Percentiles rank a stretch among this genome's conserved stretches.
phyloP scores from a whole-genome alignment of 106 monocot species.

The Hemerocallis citrina region DNA sequence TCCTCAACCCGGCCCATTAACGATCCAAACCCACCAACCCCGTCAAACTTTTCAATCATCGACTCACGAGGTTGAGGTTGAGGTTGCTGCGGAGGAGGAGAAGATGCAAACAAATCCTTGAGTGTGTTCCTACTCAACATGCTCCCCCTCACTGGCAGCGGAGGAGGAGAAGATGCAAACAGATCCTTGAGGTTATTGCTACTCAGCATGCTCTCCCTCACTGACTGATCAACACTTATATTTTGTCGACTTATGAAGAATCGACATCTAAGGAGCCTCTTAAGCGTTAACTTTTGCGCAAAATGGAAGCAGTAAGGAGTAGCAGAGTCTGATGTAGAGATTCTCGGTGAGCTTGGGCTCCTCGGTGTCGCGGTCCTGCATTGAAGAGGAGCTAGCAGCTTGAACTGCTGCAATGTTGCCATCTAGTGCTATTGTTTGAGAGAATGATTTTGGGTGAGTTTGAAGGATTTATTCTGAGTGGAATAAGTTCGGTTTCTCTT shows the following conservation, averaged over 20 bases:
- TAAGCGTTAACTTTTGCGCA: neutral
- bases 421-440: too few relatives aligned
- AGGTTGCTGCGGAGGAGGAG: too few relatives aligned
- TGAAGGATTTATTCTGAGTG: too few relatives aligned
- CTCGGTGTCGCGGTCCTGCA: neutral
- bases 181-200: too few relatives aligned
- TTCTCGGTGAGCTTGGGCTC: neutral
- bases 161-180: too few relatives aligned
- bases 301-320: neutral
- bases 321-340: too few relatives aligned
- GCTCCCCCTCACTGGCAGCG: too few relatives aligned
- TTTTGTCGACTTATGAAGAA: neutral
- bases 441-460: too few relatives aligned
- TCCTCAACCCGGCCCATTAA: neutral
- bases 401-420: neutral
- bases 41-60: too few relatives aligned
- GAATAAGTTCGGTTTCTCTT: too few relatives aligned
- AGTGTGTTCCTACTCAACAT: too few relatives aligned
- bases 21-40: neutral
- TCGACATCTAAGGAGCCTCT: neutral
- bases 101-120: neutral
- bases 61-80: neutral
- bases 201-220: neutral
- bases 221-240: neutral
- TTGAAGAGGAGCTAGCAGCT: neutral